Evolutionary conservation across 768 basidiomycete species (phyloP).

Genomic region (Daedaleopsis sinensis): DNA sequence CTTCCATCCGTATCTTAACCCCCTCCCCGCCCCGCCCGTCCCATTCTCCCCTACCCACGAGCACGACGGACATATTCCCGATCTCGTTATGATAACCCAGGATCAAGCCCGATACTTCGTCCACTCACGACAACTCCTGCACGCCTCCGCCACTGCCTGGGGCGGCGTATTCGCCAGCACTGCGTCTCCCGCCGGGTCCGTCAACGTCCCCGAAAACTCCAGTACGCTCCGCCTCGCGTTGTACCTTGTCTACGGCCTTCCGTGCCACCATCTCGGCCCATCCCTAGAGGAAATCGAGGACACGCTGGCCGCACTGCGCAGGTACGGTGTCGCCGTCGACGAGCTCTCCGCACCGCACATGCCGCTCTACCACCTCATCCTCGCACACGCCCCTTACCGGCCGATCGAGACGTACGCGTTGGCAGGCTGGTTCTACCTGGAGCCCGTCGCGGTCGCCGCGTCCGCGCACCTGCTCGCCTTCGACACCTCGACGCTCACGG

Average conservation of each 20-base stretch:
- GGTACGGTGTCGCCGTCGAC: conserved; percentile 29
- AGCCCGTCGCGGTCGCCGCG: conserved; percentile 39
- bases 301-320: conserved; percentile 25
- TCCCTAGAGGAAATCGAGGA: conserved; percentile 25
- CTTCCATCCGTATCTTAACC: no score
- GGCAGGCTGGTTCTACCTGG: conserved; percentile 39
- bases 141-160: no score
- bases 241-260: conserved; percentile 34
- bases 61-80: no score
- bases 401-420: conserved; percentile 46
- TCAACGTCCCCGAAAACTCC: conserved; percentile 32
- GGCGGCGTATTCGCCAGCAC: no score
- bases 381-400: conserved; percentile 35
- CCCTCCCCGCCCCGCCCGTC: no score
- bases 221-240: conserved; percentile 34
- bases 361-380: conserved; percentile 36
- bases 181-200: not conserved
- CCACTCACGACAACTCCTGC: no score
- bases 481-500: conserved; percentile 37
- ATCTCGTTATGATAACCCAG: no score
- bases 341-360: conserved; percentile 27
- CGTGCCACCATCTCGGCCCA: conserved; percentile 28
- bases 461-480: conserved; percentile 42
- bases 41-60: no score
- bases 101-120: no score